Conservation (phyloP, 176 grass and related monocot genomes). For the Carex myosuroides region DNA sequence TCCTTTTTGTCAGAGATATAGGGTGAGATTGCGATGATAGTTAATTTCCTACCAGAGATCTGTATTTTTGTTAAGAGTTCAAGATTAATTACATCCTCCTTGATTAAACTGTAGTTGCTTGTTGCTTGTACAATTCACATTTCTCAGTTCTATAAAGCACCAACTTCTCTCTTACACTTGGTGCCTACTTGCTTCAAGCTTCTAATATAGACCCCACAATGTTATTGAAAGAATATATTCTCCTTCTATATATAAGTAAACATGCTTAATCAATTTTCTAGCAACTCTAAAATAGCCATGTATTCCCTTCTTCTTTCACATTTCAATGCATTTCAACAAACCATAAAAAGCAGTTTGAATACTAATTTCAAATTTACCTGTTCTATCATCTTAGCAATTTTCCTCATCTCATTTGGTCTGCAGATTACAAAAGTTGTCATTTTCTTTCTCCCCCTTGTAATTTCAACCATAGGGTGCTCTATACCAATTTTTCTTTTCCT, state of each 20-base stretch:
- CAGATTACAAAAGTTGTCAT: not conserved
- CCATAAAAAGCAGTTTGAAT: not conserved
- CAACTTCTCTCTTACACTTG: conserved; percentile 21
- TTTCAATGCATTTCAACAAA: not conserved
- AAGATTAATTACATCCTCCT: not conserved
- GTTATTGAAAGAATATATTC: conserved; percentile 23
- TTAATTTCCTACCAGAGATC: not conserved
- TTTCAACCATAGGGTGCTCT: not conserved
- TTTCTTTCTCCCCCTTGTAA: conserved; percentile 16
- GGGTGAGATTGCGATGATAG: not conserved
- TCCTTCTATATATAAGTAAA: conserved; percentile 10
- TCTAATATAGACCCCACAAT: conserved; percentile 12
- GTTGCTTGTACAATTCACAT: not conserved
- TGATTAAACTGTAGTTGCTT: not conserved
- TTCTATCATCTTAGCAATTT: not conserved
- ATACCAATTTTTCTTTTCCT: conserved; percentile 7
- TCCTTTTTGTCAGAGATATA: not conserved
- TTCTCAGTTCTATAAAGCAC: not conserved
- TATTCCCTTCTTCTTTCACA: not conserved
- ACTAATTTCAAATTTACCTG: not conserved
- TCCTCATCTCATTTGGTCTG: not conserved
- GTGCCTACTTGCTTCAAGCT: not conserved
- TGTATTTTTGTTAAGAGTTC: not conserved
- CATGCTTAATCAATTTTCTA: not conserved
- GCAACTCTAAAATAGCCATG: conserved; percentile 5